These are phyloP conservation scores for Quercus suber DNA, from an alignment of 306 rosid genomes.

Conservation along the genomic window DNA sequence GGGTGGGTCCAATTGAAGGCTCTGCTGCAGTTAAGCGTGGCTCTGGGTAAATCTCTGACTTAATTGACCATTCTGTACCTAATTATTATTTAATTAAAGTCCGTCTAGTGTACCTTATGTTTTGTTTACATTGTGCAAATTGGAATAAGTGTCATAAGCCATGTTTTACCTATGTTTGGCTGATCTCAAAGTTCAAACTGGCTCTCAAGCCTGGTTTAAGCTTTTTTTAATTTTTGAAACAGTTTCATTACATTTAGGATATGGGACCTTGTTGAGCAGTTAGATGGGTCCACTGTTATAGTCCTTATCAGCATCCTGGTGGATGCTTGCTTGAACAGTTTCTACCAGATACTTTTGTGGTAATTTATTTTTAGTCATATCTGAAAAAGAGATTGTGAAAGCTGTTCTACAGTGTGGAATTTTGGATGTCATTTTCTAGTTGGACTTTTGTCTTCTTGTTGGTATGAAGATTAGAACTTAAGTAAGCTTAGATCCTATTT, in stretches of 20 bases:
- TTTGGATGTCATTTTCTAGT: background rate
- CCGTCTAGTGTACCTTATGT: background rate
- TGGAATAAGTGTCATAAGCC: background rate
- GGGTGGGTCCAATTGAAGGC: conserved; percentile 49
- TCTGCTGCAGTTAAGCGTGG: conserved; percentile 43
- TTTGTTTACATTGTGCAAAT: background rate
- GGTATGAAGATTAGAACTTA: background rate
- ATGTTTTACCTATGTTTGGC: background rate
- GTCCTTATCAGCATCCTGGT: background rate
- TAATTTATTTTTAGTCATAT: background rate
- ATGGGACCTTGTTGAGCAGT: background rate
- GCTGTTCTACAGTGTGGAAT: background rate
- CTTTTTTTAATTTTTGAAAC: background rate
- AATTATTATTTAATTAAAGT: no score
- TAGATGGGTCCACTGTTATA: background rate
- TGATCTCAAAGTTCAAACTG: background rate
- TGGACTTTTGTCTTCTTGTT: background rate
- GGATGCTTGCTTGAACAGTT: background rate
- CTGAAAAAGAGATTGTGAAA: background rate
- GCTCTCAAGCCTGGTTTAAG: background rate
- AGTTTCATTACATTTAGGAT: background rate
- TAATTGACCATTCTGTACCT: no score
- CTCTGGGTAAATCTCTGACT: conserved; percentile 50
- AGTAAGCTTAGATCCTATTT: background rate
- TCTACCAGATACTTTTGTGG: background rate